Percentiles rank a stretch among this genome's conserved stretches.
These are phyloP conservation scores for Penicillium angulare DNA, from an alignment of 495 filamentous ascomycete species.

Conservation along the genomic window DNA sequence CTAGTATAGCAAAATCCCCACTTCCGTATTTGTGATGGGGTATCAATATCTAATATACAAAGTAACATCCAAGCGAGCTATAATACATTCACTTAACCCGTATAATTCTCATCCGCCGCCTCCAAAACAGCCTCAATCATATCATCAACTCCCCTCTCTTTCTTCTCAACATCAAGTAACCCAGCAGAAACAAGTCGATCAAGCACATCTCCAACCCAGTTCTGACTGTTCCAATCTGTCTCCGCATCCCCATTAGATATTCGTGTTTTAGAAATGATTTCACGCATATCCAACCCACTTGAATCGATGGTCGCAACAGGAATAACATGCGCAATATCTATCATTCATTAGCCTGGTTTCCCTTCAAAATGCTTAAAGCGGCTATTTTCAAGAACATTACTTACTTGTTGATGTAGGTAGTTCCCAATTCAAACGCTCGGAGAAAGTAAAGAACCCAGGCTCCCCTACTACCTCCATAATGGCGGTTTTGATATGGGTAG, in stretches of 20 bases:
- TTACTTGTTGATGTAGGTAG: conserved; percentile 12
- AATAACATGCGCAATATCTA: too few relatives aligned
- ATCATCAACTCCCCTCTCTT: conserved; percentile 17
- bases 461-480: conserved; percentile 19
- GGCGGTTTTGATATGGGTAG: conserved; percentile 11
- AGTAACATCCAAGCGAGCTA: too few relatives aligned
- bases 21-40: too few relatives aligned
- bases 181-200: conserved; percentile 13
- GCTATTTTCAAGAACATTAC: too few relatives aligned
- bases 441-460: conserved; percentile 15
- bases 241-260: conserved; percentile 3
- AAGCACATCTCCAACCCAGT: conserved; percentile 27
- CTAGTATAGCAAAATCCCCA: too few relatives aligned
- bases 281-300: too few relatives aligned
- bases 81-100: too few relatives aligned
- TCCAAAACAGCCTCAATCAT: conserved; percentile 28
- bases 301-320: too few relatives aligned
- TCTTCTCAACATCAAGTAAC: conserved; percentile 9
- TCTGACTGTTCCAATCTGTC: conserved; percentile 28
- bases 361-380: too few relatives aligned
- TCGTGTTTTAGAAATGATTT: conserved; percentile 5
- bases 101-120: conserved; percentile 24
- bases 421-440: conserved; percentile 14
- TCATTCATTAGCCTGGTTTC: too few relatives aligned
- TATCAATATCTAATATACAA: too few relatives aligned